Evolutionary conservation across 129 eudicot species (phyloP).

Genomic region (Oenanthe sinensis): DNA sequence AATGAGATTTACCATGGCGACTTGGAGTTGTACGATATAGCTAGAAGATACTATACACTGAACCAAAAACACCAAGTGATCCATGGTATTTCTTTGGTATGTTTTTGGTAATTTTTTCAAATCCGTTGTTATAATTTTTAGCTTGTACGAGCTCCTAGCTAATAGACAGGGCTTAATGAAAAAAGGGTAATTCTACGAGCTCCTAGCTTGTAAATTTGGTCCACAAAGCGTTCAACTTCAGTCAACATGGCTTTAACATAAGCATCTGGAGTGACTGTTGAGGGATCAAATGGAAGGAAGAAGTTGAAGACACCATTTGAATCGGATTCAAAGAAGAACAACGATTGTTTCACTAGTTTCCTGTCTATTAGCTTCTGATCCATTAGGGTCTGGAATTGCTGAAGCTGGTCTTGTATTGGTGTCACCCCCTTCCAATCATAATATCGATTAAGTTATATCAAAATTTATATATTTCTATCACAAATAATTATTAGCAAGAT

Average conservation of each 20-base stretch:
- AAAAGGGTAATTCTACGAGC: conserved; percentile 47
- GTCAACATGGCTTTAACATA: conserved; percentile 46
- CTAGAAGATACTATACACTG: conserved; percentile 28
- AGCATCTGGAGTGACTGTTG: conserved; percentile 28
- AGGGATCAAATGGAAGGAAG: conserved; percentile 26
- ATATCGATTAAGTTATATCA: background rate
- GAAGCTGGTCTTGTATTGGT: conserved; percentile 49
- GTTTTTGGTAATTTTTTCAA: conserved; percentile 29
- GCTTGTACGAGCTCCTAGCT: conserved; percentile 48
- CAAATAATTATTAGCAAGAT: background rate
- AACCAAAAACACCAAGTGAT: conserved; percentile 48
- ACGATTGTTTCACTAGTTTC: conserved; percentile 24
- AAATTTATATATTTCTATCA: background rate
- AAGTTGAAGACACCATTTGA: conserved; percentile 57
- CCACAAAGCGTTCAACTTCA: conserved; percentile 27
- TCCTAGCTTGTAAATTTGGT: conserved; percentile 44
- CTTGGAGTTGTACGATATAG: conserved; percentile 29
- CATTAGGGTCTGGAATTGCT: conserved; percentile 43
- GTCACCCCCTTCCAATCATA: conserved; percentile 25
- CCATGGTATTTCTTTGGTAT: conserved; percentile 38
- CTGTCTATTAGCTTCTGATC: conserved; percentile 25
- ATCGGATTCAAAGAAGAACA: conserved; percentile 55
- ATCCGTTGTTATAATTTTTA: conserved; percentile 41
- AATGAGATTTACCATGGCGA: conserved; percentile 34
- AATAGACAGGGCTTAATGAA: conserved; percentile 56